A percentile compares a stretch with the other conserved stretches of the same genome.
phyloP scores from a whole-genome alignment of 768 basidiomycete species.

The Filobasidium wieringae region DNA sequence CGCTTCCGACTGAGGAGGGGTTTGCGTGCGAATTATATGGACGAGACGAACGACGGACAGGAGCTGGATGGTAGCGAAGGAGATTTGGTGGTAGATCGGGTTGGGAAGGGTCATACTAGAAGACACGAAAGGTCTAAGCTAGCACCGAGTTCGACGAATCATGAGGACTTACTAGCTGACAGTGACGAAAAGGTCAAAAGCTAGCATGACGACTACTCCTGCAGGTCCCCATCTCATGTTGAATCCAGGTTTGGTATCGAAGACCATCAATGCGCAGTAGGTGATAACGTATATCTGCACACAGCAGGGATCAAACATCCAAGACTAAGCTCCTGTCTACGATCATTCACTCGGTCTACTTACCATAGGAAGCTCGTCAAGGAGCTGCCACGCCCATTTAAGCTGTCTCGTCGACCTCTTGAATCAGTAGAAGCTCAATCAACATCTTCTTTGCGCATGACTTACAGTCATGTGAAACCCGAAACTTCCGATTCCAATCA shows the following conservation, averaged over 20 bases:
- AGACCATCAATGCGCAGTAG: conserved; percentile 51
- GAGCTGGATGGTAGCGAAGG: conserved; percentile 55
- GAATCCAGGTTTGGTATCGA: conserved; percentile 39
- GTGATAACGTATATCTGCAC: conserved; percentile 51
- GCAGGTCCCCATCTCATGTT: conserved; percentile 19
- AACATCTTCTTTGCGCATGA: too few species aligned
- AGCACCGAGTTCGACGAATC: not conserved
- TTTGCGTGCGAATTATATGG: conserved; percentile 45
- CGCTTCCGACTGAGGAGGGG: conserved; percentile 34
- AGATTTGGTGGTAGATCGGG: conserved; percentile 66
- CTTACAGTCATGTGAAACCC: conserved; percentile 58
- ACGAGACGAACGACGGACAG: conserved; percentile 44
- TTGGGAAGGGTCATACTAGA: conserved; percentile 55
- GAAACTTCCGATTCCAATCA: conserved; percentile 65
- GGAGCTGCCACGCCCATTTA: conserved; percentile 57
- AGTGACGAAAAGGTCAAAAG: conserved; percentile 55
- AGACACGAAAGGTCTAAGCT: not conserved
- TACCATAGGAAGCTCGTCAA: conserved; percentile 69
- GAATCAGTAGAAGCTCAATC: not conserved
- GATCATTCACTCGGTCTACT: conserved; percentile 1
- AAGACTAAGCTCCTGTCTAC: not conserved
- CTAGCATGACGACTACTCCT: conserved; percentile 26
- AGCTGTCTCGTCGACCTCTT: conserved; percentile 33
- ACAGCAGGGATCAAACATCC: not conserved
- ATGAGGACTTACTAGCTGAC: conserved; percentile 55